Evolutionary conservation across 192 early-diverging fungal species (phyloP).

Genomic region (Coemansia sp.): DNA sequence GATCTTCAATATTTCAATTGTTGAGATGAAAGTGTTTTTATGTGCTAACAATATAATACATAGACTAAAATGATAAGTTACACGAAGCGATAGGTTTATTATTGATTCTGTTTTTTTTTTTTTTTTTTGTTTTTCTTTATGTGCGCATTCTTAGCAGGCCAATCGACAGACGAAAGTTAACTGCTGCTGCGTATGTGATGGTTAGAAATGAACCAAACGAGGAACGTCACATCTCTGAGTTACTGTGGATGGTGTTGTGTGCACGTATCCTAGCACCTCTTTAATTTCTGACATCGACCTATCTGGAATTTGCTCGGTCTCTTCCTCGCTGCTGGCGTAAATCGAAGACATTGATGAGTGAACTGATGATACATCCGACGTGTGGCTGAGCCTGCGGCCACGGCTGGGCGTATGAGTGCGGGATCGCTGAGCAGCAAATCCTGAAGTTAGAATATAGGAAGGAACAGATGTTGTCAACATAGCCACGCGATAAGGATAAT

Average conservation of each 20-base stretch:
- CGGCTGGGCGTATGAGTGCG: constrained; percentile 8
- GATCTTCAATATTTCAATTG: neutral
- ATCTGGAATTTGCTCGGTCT: constrained; percentile 12
- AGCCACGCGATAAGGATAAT: neutral
- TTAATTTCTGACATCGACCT: constrained; percentile 40
- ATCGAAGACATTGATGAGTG: constrained; percentile 8
- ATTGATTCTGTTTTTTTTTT: neutral
- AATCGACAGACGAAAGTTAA: neutral
- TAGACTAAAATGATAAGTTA: constrained; percentile 2
- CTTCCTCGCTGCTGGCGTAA: constrained; percentile 6
- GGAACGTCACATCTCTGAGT: constrained; percentile 32
- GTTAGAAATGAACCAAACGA: constrained; percentile 47
- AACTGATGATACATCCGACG: constrained; percentile 21
- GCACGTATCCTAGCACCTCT: constrained; percentile 37
- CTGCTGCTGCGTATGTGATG: neutral
- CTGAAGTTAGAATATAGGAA: constrained; percentile 46
- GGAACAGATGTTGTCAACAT: constrained; percentile 30
- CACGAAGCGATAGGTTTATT: neutral
- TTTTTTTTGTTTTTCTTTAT: neutral
- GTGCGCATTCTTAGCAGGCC: neutral
- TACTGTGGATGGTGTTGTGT: constrained; percentile 33
- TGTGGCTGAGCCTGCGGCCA: constrained; percentile 27
- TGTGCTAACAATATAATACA: constrained; percentile 13
- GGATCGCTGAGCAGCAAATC: constrained; percentile 43
- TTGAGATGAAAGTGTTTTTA: constrained; percentile 14